phyloP scores from a whole-genome alignment of 768 basidiomycete species.

The Neoboletus brunneissimus region DNA sequence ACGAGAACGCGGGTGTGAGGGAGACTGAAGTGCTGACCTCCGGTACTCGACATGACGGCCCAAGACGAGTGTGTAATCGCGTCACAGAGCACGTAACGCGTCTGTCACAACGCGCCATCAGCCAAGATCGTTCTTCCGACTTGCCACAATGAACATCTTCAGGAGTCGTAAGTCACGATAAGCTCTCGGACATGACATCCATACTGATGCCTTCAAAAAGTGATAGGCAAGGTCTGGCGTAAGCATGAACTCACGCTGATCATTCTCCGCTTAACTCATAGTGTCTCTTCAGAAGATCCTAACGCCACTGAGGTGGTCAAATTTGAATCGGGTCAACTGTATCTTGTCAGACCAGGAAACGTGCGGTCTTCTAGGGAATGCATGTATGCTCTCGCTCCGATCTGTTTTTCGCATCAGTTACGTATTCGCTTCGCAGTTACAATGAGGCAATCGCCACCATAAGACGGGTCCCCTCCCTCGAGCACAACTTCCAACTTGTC shows the following conservation, averaged over 20 bases:
- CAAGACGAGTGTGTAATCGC: neutral
- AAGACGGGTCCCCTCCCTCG: conserved; percentile 73
- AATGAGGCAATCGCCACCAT: conserved; percentile 95
- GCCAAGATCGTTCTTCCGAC: conserved; percentile 17
- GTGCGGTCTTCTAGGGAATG: conserved; percentile 93
- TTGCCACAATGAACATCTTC: conserved; percentile 75
- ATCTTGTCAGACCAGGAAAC: conserved; percentile 86
- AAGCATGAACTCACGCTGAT: conserved; percentile 37
- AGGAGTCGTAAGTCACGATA: conserved; percentile 59
- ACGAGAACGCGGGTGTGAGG: neutral
- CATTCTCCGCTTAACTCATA: conserved; percentile 23
- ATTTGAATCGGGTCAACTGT: conserved; percentile 88
- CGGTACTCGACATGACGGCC: conserved; percentile 7
- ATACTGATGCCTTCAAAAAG: conserved; percentile 40
- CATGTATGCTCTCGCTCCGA: conserved; percentile 61
- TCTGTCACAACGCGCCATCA: conserved; percentile 21
- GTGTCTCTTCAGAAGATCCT: conserved; percentile 67
- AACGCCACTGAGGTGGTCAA: conserved; percentile 95
- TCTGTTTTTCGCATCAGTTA: neutral
- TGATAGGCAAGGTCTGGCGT: conserved; percentile 95
- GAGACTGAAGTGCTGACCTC: conserved; percentile 8
- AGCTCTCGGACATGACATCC: conserved; percentile 4
- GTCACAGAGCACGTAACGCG: conserved; percentile 29
- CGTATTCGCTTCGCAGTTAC: conserved; percentile 53
- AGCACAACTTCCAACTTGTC: conserved; percentile 85